A percentile compares a stretch with the other conserved stretches of the same genome.
Conservation (phyloP, 2,329 filamentous ascomycete genomes). For the Amylocarpus encephaloides region DNA sequence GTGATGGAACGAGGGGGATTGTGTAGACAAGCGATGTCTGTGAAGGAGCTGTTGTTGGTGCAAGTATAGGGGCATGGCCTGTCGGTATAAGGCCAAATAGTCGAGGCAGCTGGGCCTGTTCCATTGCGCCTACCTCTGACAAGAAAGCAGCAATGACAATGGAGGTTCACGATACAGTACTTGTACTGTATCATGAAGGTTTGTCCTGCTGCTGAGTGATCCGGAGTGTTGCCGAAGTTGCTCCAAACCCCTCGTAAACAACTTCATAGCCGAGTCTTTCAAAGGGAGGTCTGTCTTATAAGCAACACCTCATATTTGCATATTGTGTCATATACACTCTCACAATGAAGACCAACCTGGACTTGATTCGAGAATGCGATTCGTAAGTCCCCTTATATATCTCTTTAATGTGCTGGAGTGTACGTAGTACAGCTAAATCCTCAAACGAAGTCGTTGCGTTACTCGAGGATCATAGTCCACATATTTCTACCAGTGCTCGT, state of each 20-base stretch:
- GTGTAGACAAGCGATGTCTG: conserved; percentile 52
- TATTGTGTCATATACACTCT: background rate
- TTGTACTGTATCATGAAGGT: too few species aligned
- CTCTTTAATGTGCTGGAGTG: background rate
- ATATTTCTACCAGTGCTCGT: too few species aligned
- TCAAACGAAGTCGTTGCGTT: background rate
- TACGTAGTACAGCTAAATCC: background rate
- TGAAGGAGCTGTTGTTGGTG: conserved; percentile 47
- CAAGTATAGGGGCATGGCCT: conserved; percentile 50
- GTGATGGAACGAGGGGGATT: conserved; percentile 38
- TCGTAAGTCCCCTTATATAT: conserved; percentile 37
- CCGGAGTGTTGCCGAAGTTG: too few species aligned
- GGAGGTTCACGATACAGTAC: too few species aligned
- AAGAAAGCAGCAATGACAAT: too few species aligned
- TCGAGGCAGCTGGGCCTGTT: conserved; percentile 17
- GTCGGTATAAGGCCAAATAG: conserved; percentile 43
- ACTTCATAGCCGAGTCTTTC: too few species aligned
- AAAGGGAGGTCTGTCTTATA: too few species aligned
- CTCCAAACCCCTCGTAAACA: too few species aligned
- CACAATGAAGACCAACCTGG: conserved; percentile 37
- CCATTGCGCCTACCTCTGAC: background rate
- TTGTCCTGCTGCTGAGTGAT: too few species aligned
- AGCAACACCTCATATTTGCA: too few species aligned
- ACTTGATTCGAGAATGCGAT: conserved; percentile 49
- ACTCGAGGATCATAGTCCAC: too few species aligned